Percentiles rank a stretch among this genome's conserved stretches.
These are phyloP conservation scores for Solanum pinnatisectum DNA, from an alignment of 257 asterid species.

Conservation along the genomic window DNA sequence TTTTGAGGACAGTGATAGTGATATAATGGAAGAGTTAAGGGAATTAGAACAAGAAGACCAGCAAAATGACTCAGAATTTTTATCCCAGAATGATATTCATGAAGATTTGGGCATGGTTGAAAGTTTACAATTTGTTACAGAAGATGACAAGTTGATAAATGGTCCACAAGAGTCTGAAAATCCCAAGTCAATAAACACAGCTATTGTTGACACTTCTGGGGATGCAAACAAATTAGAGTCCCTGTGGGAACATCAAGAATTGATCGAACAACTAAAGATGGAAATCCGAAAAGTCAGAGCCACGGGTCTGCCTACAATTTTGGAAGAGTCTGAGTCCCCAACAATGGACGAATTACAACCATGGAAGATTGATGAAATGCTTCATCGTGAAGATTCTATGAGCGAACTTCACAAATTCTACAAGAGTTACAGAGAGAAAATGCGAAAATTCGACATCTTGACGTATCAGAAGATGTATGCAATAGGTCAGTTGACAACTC, in stretches of 20 bases:
- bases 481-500: constrained; percentile 56
- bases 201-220: constrained; percentile 1
- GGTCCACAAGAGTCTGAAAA: constrained; percentile 22
- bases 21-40: constrained; percentile 27
- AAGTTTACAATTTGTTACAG: not conserved
- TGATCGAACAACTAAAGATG: constrained; percentile 82
- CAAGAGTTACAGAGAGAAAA: constrained; percentile 70
- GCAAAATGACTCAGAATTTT: constrained; percentile 13
- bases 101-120: constrained; percentile 8
- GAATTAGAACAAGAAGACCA: constrained; percentile 16
- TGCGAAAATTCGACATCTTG: constrained; percentile 86
- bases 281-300: constrained; percentile 73
- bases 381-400: constrained; percentile 54
- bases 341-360: constrained; percentile 76
- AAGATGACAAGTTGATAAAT: not conserved
- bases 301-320: constrained; percentile 83
- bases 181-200: constrained; percentile 16
- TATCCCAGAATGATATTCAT: constrained; percentile 28
- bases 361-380: constrained; percentile 76
- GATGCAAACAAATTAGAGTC: constrained; percentile 60
- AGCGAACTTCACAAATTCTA: constrained; percentile 78
- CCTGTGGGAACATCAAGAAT: constrained; percentile 97
- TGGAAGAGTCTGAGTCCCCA: constrained; percentile 81
- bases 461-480: constrained; percentile 99
- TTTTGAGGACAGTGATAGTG: constrained; percentile 32